phyloP scores from a whole-genome alignment of 2,329 filamentous ascomycete genomes.

The Raffaelea deltoideospora region DNA sequence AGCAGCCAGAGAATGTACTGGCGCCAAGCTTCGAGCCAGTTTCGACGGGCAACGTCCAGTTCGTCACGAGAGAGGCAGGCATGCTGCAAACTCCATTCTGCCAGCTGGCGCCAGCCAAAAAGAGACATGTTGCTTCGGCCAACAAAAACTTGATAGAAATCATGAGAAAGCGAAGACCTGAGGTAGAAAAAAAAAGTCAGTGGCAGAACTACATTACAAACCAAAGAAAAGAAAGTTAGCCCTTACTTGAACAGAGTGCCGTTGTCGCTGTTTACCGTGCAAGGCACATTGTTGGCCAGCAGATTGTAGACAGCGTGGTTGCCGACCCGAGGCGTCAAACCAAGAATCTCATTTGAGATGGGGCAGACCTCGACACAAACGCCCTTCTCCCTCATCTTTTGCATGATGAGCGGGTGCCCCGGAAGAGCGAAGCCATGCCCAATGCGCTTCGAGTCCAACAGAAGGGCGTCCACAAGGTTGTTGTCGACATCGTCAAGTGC shows the following conservation, averaged over 20 bases:
- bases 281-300: conserved; percentile 57
- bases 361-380: conserved; percentile 65
- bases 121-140: conserved; percentile 52
- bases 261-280: conserved; percentile 62
- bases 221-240: too few species aligned
- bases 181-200: neutral
- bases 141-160: conserved; percentile 64
- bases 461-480: conserved; percentile 54
- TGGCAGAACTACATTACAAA: too few species aligned
- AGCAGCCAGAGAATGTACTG: conserved; percentile 40
- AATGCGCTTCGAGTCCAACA: conserved; percentile 52
- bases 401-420: conserved; percentile 50
- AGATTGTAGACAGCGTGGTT: conserved; percentile 54
- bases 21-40: conserved; percentile 43
- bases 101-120: conserved; percentile 56
- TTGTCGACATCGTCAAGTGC: conserved; percentile 53
- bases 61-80: conserved; percentile 34
- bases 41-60: conserved; percentile 24
- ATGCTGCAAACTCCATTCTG: conserved; percentile 47
- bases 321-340: conserved; percentile 48
- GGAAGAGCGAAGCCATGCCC: conserved; percentile 59
- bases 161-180: conserved; percentile 56
- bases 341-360: conserved; percentile 62
- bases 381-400: conserved; percentile 44
- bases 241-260: conserved; percentile 57